Base-by-base conservation (phyloP, 179 eudicot genomes). In the Spergularia azorica region DNA sequence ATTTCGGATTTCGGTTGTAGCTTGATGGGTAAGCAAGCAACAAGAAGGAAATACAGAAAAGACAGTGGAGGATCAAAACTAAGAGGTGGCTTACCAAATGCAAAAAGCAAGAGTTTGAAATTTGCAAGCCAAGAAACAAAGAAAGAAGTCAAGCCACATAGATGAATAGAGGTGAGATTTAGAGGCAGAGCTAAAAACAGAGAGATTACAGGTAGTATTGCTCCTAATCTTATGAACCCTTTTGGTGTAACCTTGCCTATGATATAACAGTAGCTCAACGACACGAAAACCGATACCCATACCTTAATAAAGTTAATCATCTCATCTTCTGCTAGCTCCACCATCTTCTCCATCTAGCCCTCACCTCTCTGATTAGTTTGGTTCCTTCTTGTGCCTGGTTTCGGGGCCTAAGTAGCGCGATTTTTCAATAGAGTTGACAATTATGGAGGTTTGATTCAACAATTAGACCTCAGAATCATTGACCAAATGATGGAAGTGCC, bases 101-200 rank as follows among this genome's bases (percentile, higher is more conserved):
- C 86, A 54, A 87, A 82, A 55, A 85, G 85, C 69, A 88, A 74
- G 72, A 90, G 88, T 68, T 90, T 90, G 86, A 90, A 88, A 71
- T 84, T 88, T 3, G 87, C 87, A 21, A 90, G 88, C 91, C 95
- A 88, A 17, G 87, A 38, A 4, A 87, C 71, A 79, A 85, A 83
- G 82, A 89, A 88, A 51, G 81, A 10, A 17, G 91, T 81, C 39
- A 74, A 60, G 61, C 82, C 86, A 71, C 72, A 76, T 15, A 88
- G 76, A 74, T 85, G 89, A 55, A 84, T 17, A 32, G 91, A 79
- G 62, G 84, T 83, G 18, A 88, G 75, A 3, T 80, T 46, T 9
- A 88, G 71, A n/a, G 94, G 94, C 38, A 90, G 86, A 69, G 70
- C 14, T 17, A 84, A n/a, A 79, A 90, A 88, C 63, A 87, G 81